Base-by-base conservation (phyloP, 2,329 filamentous ascomycete species). In the Stemphylium vesicarium region DNA sequence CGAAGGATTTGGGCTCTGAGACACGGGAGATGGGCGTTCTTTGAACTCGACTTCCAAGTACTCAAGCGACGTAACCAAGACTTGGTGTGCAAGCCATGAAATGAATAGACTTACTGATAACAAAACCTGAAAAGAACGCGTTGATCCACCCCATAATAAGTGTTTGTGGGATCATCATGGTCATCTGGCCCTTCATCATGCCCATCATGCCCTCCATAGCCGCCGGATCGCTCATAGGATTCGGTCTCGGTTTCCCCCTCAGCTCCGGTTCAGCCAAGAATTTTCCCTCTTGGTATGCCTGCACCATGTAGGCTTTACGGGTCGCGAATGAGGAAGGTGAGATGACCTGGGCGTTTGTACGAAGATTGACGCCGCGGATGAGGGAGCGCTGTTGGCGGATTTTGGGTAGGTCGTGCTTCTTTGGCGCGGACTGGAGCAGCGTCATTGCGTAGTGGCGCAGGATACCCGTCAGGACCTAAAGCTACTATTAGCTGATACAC, bases 121-220 rank as follows among this genome's bases (percentile, higher is more conserved):
- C 95, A 73, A 97, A 99, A 29, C 95, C 95, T 47, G 92, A 96
- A 71, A 99, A 99, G 75, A 98, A 99, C 0, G 95, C 93, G 79
- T 99, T 99, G 75, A 99, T 98, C 95, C 95, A 99, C 64, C 94
- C 95, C 95, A 99, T 99, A 66, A 99, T 99, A 74, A 99, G 79
- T 5, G 93, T 98, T 78, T 99, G 96, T 43, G 95, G 95, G 54
- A 99, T 92, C 81, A 99, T 98, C 95, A 98, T 99, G 62, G 95
- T 94, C 90, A 99, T 96, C 75, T 99, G 96, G 53, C 93, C 93
- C 85, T 99, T 99, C 91, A 99, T 96, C 92, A 96, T 96, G 65
- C 95, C 94, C 95, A 99, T 99, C 95, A 99, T 99, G 65, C 93
- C 94, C 74, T 99, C 96, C 95, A 99, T 99, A 54, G 91, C 92